Conservation (phyloP, 2,329 filamentous ascomycete species). For the Exutisphaerella laricina region DNA sequence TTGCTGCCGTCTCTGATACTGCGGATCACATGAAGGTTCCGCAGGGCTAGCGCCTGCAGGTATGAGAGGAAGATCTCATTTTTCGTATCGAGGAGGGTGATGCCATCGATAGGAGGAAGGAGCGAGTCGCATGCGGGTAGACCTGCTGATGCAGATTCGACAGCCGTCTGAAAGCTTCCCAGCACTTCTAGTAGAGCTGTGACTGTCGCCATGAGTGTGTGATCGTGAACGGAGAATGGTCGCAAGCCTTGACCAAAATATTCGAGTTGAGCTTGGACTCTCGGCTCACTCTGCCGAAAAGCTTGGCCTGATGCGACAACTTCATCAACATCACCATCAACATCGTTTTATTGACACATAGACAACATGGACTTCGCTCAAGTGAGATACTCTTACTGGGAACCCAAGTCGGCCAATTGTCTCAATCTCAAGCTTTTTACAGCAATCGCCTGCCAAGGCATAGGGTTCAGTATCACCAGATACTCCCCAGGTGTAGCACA, state of each 20-base stretch:
- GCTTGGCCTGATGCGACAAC: no score
- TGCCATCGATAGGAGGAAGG: slow-evolving; percentile 73
- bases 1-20: slow-evolving; percentile 35
- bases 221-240: not conserved
- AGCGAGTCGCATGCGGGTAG: slow-evolving; percentile 56
- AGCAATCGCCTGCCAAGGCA: no score
- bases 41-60: slow-evolving; percentile 82
- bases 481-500: no score
- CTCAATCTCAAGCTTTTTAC: no score
- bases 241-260: not conserved
- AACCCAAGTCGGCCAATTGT: no score
- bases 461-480: no score
- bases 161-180: slow-evolving; percentile 50
- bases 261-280: not conserved
- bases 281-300: not conserved
- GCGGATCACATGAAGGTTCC: slow-evolving; percentile 45
- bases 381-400: no score
- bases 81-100: slow-evolving; percentile 91
- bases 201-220: slow-evolving; percentile 25
- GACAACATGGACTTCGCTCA: no score
- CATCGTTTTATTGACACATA: no score
- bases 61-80: slow-evolving; percentile 97
- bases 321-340: no score
- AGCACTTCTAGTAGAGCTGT: slow-evolving; percentile 39
- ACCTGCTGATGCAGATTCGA: slow-evolving; percentile 53